Percentiles rank a stretch among this genome's conserved stretches.
Evolutionary conservation across 2,329 filamentous ascomycete genomes (phyloP).

Genomic region (Venturia effusa): DNA sequence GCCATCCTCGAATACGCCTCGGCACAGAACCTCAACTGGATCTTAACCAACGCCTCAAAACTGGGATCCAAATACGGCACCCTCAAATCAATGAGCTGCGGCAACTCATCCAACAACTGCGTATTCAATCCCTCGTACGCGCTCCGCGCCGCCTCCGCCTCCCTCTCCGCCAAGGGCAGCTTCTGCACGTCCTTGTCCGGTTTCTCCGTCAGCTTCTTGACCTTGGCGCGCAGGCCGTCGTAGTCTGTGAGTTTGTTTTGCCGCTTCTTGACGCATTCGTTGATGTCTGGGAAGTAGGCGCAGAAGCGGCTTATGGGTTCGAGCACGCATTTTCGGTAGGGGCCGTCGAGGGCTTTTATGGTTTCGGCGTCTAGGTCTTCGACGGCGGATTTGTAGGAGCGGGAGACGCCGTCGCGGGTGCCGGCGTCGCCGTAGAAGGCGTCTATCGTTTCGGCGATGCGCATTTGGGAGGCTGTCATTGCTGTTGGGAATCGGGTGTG

Average conservation of each 20-base stretch:
- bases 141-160: slow-evolving; percentile 84
- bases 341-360: slow-evolving; percentile 94
- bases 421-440: slow-evolving; percentile 97
- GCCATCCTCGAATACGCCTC: slow-evolving; percentile 98
- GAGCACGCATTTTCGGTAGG: slow-evolving; percentile 62
- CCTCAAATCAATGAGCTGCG: slow-evolving; percentile 89
- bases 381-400: slow-evolving; percentile 96
- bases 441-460: slow-evolving; percentile 97
- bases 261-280: slow-evolving; percentile 98
- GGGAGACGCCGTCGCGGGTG: slow-evolving; percentile 85
- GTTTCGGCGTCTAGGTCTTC: slow-evolving; percentile 97
- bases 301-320: slow-evolving; percentile 95
- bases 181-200: slow-evolving; percentile 98
- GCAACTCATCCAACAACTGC: slow-evolving; percentile 83
- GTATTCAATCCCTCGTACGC: slow-evolving; percentile 97
- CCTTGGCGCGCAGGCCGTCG: slow-evolving; percentile 87
- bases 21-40: slow-evolving; percentile 92
- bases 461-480: slow-evolving; percentile 99
- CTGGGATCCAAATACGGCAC: slow-evolving; percentile 95
- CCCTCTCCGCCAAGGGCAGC: slow-evolving; percentile 89
- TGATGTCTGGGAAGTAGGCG: slow-evolving; percentile 97
- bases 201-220: slow-evolving; percentile 95
- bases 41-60: slow-evolving; percentile 97
- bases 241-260: slow-evolving; percentile 98
- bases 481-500: slow-evolving; percentile 39